Base-by-base conservation (phyloP, 169 alveolate species). In the Eimeria praecox region DNA sequence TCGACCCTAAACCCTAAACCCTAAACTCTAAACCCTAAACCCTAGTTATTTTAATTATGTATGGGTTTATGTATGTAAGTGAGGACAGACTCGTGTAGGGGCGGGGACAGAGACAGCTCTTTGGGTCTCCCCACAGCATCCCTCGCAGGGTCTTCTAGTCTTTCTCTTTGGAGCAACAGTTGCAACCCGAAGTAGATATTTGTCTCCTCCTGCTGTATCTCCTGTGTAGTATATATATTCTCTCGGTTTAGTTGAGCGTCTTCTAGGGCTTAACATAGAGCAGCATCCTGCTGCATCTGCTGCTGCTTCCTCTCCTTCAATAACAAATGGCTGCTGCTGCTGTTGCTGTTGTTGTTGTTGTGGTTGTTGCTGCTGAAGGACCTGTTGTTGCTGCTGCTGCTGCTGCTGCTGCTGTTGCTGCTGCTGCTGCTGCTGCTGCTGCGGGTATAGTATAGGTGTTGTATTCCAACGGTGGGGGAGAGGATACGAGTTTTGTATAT, bases 341-440 rank as follows among this genome's bases (percentile, higher is more conserved):
- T 38, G 40, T 38, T 77, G 88, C 88, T 77, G 85, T 38, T 73
- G 83, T 38, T 73, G 83, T 46, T 73, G 54, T 22, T 73, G 83
- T 46, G 12, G 83, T 9, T 33, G 83, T 46, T n/a, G 87, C 87
- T 77, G 87, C n/a, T n/a, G n/a, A n/a, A n/a, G n/a, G n/a, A n/a
- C n/a, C n/a, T n/a, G n/a, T n/a, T n/a, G n/a, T n/a, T n/a, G n/a
- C n/a, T 49, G 44, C 64, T 38, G 88, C 88, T 77, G 62, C 88
- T 40, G 64, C 64, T 38, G 40, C 62, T 77, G 88, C 88, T 77
- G 85, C 66, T 73, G 83, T 38, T 73, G 83, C 83, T 73, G 54
- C 49, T 73, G 83, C 83, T 73, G 83, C 42, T 33, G 83, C 83
- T n/a, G 87, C 87, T 77, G 87, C 49, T 73, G 83, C 83, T 73